Percentiles rank a stretch among this genome's conserved stretches.
Conservation (phyloP, 2,329 filamentous ascomycete species). For the Ilyonectria robusta region DNA sequence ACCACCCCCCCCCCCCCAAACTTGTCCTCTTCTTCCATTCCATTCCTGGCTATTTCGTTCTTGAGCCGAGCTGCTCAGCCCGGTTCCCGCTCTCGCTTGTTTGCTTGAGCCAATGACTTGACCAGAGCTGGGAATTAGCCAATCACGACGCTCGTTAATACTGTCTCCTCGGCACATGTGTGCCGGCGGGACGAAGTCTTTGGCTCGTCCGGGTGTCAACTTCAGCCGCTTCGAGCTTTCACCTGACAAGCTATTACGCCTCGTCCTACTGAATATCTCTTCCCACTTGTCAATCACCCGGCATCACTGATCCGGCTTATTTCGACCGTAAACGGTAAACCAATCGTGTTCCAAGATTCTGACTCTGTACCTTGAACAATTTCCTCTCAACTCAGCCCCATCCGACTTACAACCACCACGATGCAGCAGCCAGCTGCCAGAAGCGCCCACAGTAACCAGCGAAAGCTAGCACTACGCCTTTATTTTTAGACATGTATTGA, state of each 20-base stretch:
- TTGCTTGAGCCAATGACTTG: background rate
- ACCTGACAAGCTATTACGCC: background rate
- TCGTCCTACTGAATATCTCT: background rate
- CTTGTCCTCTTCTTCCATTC: too few relatives aligned
- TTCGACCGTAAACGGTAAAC: too few relatives aligned
- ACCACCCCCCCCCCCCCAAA: background rate
- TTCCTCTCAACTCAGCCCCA: background rate
- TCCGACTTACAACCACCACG: background rate
- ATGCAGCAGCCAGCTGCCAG: background rate
- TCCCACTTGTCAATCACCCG: background rate
- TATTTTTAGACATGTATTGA: background rate
- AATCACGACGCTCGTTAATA: background rate
- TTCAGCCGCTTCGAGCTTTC: background rate
- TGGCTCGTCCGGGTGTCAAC: background rate
- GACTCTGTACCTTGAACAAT: background rate
- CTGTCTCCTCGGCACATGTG: background rate
- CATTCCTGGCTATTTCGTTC: background rate
- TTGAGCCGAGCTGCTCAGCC: background rate
- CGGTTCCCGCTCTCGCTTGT: background rate
- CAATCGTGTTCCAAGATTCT: background rate
- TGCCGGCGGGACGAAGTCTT: background rate
- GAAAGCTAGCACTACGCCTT: background rate
- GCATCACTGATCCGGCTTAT: background rate
- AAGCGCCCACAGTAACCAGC: background rate
- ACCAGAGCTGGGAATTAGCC: too few relatives aligned